These are phyloP conservation scores for Leishmania mexicana DNA, from an alignment of 208 protist species.

Conservation along the genomic window DNA sequence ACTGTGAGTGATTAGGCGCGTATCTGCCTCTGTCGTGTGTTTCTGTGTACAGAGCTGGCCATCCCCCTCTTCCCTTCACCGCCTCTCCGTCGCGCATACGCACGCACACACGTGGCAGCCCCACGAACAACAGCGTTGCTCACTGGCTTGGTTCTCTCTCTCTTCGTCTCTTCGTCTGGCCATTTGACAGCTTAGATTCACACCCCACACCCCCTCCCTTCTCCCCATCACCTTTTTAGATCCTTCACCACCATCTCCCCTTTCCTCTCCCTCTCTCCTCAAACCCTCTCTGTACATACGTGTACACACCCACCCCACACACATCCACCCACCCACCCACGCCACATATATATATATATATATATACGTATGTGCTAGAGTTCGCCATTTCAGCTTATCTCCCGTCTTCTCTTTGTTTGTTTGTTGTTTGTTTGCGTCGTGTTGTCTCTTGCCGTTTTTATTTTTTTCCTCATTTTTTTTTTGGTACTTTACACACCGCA, in stretches of 20 bases:
- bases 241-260: conserved; percentile 4
- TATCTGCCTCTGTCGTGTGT: not conserved
- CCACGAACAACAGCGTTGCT: not conserved
- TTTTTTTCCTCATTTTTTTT: not conserved
- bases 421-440: not conserved
- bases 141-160: not conserved
- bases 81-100: not conserved
- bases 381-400: not conserved
- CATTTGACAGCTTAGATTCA: not conserved
- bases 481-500: not conserved
- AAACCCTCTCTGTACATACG: not conserved
- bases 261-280: not conserved
- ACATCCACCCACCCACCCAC: not conserved
- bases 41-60: not conserved
- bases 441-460: not conserved
- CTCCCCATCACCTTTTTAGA: not conserved
- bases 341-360: not conserved
- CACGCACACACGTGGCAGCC: not conserved
- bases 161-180: not conserved
- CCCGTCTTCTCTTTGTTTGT: not conserved
- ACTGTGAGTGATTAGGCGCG: not conserved
- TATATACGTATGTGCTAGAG: not conserved
- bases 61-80: not conserved
- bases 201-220: not conserved
- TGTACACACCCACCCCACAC: too few relatives aligned